phyloP scores from a whole-genome alignment of 148 eudicot genomes.

The Fagopyrum esculentum region DNA sequence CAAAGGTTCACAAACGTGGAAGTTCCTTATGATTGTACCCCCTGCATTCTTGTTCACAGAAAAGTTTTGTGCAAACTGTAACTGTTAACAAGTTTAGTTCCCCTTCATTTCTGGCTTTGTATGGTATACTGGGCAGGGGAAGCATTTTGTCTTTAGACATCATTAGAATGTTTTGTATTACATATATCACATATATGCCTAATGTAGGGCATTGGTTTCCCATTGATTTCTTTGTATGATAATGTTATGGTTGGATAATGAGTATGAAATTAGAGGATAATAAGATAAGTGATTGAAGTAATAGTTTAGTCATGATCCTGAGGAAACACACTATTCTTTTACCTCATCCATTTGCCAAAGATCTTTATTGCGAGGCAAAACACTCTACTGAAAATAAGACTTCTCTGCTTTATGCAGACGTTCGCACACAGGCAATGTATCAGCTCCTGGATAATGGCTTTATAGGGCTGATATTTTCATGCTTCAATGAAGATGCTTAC shows the following conservation, averaged over 20 bases:
- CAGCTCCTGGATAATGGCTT: slow-evolving; percentile 98
- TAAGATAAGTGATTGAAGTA: neutral
- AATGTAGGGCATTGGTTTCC: neutral
- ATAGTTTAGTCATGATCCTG: neutral
- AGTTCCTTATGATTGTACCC: neutral
- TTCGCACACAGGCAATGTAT: slow-evolving; percentile 99
- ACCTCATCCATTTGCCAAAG: neutral
- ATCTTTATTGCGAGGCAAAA: neutral
- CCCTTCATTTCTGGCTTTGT: neutral
- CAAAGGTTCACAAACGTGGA: neutral
- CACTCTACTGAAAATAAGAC: neutral
- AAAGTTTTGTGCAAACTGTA: neutral
- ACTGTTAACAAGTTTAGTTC: neutral
- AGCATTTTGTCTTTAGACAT: neutral
- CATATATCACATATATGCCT: neutral
- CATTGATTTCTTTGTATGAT: neutral
- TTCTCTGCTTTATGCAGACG: slow-evolving; percentile 50
- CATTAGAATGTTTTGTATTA: neutral
- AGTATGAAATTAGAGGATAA: neutral
- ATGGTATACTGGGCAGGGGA: neutral
- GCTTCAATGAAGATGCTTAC: slow-evolving; percentile 89
- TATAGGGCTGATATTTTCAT: slow-evolving; percentile 96
- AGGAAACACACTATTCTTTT: neutral
- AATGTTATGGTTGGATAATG: neutral
- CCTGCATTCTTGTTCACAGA: slow-evolving; percentile 5